These are phyloP conservation scores for Nissolia schottii DNA, from an alignment of 306 rosid species.

Conservation along the genomic window DNA sequence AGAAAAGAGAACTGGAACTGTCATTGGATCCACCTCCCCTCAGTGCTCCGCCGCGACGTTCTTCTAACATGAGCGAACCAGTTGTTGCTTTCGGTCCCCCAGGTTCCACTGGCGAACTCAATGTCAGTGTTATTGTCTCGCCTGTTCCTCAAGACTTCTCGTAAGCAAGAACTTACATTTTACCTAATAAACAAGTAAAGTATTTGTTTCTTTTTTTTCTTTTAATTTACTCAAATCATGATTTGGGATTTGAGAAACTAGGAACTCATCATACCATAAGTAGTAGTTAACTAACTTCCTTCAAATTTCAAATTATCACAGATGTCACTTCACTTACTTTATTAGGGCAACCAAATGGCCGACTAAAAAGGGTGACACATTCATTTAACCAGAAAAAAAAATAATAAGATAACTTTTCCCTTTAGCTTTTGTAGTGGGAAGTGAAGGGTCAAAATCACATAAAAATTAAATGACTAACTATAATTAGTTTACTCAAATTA, in stretches of 20 bases:
- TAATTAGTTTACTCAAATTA: background rate
- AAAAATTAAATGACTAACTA: background rate
- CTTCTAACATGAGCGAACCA: conserved; percentile 52
- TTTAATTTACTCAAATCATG: background rate
- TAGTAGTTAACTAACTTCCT: background rate
- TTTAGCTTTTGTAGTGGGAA: background rate
- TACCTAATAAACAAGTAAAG: background rate
- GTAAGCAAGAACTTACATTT: conserved; percentile 33
- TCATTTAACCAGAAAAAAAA: background rate
- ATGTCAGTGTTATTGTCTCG: conserved; percentile 81
- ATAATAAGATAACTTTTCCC: background rate
- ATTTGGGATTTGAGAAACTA: background rate
- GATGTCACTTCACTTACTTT: background rate
- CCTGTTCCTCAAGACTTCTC: conserved; percentile 72
- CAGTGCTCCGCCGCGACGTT: conserved; percentile 41
- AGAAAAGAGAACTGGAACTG: conserved; percentile 58
- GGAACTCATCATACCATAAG: background rate
- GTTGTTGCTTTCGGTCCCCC: conserved; percentile 89
- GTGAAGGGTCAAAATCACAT: background rate
- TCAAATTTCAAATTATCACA: background rate
- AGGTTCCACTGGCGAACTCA: conserved; percentile 82
- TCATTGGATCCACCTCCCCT: conserved; percentile 79
- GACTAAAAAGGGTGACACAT: background rate
- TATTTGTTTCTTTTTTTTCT: too few relatives aligned
- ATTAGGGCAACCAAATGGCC: background rate